Percentiles rank a stretch among this genome's conserved stretches.
Conservation (phyloP, 345 rosid genomes). For the Rhodamnia rubescens region DNA sequence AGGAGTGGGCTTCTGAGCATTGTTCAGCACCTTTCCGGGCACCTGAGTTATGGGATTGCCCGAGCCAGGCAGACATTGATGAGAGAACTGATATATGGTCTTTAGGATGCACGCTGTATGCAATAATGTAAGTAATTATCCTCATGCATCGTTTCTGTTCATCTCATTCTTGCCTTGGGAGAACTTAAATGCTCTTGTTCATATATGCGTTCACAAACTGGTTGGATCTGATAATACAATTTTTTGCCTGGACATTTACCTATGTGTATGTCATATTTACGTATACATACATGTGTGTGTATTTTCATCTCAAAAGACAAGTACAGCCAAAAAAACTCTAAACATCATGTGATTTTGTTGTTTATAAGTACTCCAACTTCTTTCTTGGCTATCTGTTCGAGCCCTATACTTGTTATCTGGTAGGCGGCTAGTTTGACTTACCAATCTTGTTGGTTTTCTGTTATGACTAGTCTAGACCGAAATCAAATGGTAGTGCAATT, state of each 20-base stretch:
- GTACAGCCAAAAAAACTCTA: not conserved
- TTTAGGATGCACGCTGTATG: slow-evolving; percentile 93
- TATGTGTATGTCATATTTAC: not conserved
- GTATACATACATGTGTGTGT: not conserved
- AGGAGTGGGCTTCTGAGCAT: slow-evolving; percentile 99
- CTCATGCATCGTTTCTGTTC: not conserved
- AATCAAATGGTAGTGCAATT: not conserved
- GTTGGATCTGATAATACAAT: not conserved
- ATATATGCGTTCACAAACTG: not conserved
- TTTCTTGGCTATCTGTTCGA: not conserved
- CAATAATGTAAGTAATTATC: slow-evolving; percentile 63
- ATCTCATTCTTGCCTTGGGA: not conserved
- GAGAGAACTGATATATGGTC: slow-evolving; percentile 99
- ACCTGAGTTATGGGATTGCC: slow-evolving; percentile 99
- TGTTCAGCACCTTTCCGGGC: slow-evolving; percentile 97
- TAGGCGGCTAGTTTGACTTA: not conserved
- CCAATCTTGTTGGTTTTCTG: not conserved
- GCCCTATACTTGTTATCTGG: not conserved
- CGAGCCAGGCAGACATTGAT: slow-evolving; percentile 87
- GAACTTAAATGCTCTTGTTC: not conserved
- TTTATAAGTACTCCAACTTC: not conserved
- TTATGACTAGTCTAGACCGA: not conserved
- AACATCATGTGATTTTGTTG: not conserved
- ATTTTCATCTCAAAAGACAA: not conserved
- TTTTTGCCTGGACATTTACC: not conserved